A percentile compares a stretch with the other conserved stretches of the same genome.
Evolutionary conservation across 2,329 filamentous ascomycete genomes (phyloP).

Genomic region (Penicillium sp.): DNA sequence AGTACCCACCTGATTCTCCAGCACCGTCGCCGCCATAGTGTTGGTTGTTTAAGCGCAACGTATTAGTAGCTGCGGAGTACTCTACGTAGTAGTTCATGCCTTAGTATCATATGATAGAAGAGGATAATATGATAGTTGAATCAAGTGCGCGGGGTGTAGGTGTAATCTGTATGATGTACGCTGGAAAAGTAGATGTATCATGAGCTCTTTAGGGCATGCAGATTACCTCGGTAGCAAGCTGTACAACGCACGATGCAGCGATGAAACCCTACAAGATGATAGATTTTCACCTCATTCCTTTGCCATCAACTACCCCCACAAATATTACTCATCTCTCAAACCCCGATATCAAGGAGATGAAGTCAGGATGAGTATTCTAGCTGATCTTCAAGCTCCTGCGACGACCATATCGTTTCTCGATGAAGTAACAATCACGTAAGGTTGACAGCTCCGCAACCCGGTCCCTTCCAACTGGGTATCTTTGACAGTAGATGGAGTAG

Average conservation of each 20-base stretch:
- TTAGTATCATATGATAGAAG: too few relatives aligned
- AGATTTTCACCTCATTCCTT: too few relatives aligned
- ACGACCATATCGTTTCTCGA: not conserved
- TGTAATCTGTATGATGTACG: too few relatives aligned
- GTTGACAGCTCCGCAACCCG: not conserved
- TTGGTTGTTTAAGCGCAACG: not conserved
- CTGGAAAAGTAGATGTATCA: too few relatives aligned
- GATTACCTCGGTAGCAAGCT: too few relatives aligned
- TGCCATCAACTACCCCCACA: too few relatives aligned
- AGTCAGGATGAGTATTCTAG: not conserved
- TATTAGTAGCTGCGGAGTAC: not conserved
- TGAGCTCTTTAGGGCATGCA: too few relatives aligned
- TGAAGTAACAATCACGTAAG: not conserved
- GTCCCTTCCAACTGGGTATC: not conserved
- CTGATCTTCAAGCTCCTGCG: not conserved
- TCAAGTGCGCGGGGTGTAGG: too few relatives aligned
- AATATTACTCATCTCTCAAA: not conserved
- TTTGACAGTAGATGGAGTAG: not conserved
- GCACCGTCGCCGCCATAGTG: slow-evolving; percentile 28
- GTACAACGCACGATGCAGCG: too few relatives aligned
- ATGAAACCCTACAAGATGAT: too few relatives aligned
- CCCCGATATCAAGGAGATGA: not conserved
- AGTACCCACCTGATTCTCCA: slow-evolving; percentile 30
- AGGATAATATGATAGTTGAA: too few relatives aligned
- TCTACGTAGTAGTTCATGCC: too few relatives aligned